Base-by-base conservation (phyloP, 768 basidiomycete species). In the Leucosporidium scottii region DNA sequence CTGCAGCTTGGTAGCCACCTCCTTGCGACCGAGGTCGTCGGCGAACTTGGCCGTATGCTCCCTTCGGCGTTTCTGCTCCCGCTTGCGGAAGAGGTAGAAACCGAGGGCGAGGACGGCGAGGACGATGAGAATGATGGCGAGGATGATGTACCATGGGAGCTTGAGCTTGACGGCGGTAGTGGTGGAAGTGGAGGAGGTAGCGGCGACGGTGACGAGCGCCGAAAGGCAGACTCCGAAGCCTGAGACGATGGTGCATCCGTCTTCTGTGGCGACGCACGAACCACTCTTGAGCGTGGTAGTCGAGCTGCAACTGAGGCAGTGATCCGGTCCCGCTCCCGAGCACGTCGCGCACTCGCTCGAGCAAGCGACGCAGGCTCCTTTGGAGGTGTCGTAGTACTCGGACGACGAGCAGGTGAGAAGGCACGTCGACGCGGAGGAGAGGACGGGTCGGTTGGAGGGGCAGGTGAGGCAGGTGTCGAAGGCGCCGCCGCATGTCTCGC, bases 241-340 rank as follows among this genome's bases (percentile, higher is more conserved):
- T 20, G 28, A 54, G 20, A 72, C 54, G 51, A 61, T 50, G 5
- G 54, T 39, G 56, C 69, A 68, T 1, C 27, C 66, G 27, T 53
- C 54, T 27, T 50, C 51, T 8, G 65, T 61, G 1, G 49, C 44
- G n/a, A 62, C 63, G 48, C 74, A 74, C 17, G 49, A 50, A 5
- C 74, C 74, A 4, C 39, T n/a, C 21, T 27, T 56, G 17, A 74
- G 63, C 25, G 36, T 51, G 17, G 56, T 59, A 1, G 49, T 48
- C 3, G 85, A 74, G 39, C 85, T 82, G 74, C 91, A 93, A 58
- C 84, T 83, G 12, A 85, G 82, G 78, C 91, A 94, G 75, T 91
- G 86, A 75, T 84, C 85, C 79, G 90, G 90, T 0, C 85, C 83
- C 27, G 83, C 74, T n/a, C 90, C 90, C 28, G 85, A 85, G 78